Percentiles rank a stretch among this genome's conserved stretches.
These are phyloP conservation scores for Piper betle DNA, from an alignment of 164 flowering plant genomes.

Conservation along the genomic window DNA sequence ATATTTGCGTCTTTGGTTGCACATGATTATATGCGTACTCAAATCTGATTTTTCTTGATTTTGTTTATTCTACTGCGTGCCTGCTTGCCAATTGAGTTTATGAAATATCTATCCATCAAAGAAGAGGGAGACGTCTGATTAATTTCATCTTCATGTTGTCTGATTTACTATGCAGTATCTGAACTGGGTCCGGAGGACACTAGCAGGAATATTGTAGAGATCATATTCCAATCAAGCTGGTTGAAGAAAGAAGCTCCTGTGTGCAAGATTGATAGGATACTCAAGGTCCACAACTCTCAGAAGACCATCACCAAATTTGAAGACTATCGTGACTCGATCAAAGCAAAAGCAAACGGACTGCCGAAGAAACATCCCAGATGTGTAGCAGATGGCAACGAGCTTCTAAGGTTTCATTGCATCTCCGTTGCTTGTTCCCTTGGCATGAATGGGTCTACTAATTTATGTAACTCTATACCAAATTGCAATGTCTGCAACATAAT, in stretches of 20 bases:
- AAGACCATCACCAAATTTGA: slow-evolving; percentile 67
- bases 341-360: slow-evolving; percentile 50
- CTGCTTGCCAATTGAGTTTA: no score
- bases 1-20: neutral
- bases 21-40: neutral
- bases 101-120: no score
- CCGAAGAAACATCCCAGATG: slow-evolving; percentile 74
- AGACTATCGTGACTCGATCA: slow-evolving; percentile 69
- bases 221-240: slow-evolving; percentile 97
- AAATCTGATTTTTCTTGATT: no score
- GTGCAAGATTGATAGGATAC: slow-evolving; percentile 77
- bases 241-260: slow-evolving; percentile 59
- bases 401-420: slow-evolving; percentile 78
- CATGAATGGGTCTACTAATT: slow-evolving; percentile 54
- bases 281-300: slow-evolving; percentile 78
- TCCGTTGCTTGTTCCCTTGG: slow-evolving; percentile 65
- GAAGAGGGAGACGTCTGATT: neutral
- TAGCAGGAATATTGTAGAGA: slow-evolving; percentile 90
- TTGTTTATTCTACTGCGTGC: no score
- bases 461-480: slow-evolving; percentile 50
- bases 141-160: neutral
- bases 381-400: slow-evolving; percentile 90
- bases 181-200: slow-evolving; percentile 76
- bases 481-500: slow-evolving; percentile 66
- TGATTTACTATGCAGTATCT: slow-evolving; percentile 36